Conservation (phyloP, 768 basidiomycete species). For the Suillus fuscotomentosus region DNA sequence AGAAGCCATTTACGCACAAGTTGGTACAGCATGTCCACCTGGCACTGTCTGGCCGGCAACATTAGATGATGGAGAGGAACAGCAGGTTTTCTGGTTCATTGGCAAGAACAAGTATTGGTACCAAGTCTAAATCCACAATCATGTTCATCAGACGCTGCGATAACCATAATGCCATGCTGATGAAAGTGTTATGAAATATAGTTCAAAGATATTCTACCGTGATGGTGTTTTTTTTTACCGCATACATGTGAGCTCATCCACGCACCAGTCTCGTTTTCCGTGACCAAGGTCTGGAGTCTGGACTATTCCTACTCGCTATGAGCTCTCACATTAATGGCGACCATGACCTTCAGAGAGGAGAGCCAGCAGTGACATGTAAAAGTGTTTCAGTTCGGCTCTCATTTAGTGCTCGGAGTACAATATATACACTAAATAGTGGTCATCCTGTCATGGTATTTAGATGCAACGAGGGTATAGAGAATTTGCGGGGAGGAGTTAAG, state of each 20-base stretch:
- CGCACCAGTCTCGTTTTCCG: neutral
- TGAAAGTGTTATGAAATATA: neutral
- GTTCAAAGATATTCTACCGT: neutral
- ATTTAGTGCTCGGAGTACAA: neutral
- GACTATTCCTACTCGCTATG: neutral
- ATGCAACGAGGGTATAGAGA: neutral
- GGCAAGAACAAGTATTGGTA: conserved; percentile 63
- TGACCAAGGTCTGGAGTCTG: neutral
- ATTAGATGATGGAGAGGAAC: conserved; percentile 54
- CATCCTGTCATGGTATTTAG: neutral
- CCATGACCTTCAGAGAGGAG: neutral
- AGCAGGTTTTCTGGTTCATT: conserved; percentile 54
- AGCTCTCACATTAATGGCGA: neutral
- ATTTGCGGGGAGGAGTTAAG: neutral
- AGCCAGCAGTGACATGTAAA: neutral
- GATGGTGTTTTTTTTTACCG: neutral
- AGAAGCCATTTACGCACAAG: conserved; percentile 42
- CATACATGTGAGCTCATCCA: neutral
- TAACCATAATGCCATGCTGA: neutral
- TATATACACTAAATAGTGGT: neutral
- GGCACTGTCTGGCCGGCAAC: conserved; percentile 31
- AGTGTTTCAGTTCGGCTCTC: neutral
- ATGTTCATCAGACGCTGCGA: neutral
- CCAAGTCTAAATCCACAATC: conserved; percentile 41
- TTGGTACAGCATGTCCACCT: conserved; percentile 10